These are phyloP conservation scores for Niveomyces coronatus DNA, from an alignment of 2,329 filamentous ascomycete genomes.

Conservation along the genomic window DNA sequence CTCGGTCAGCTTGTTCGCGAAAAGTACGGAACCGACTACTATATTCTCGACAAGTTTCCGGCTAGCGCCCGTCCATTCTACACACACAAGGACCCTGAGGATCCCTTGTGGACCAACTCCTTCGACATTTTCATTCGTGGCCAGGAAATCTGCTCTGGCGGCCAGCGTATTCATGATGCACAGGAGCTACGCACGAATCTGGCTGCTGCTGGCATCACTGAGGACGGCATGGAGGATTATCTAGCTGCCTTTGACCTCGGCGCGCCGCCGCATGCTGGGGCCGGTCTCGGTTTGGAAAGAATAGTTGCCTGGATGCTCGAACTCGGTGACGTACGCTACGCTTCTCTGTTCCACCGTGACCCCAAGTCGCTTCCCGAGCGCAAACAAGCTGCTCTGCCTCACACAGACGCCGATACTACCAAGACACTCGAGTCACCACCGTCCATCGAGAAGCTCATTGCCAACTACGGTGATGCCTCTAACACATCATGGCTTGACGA, in stretches of 20 bases:
- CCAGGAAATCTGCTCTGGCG: constrained; percentile 85
- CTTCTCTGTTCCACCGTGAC: constrained; percentile 78
- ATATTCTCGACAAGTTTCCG: constrained; percentile 90
- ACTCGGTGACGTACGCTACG: constrained; percentile 80
- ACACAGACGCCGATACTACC: constrained; percentile 75
- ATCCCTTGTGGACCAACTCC: constrained; percentile 71
- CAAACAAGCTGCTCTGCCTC: constrained; percentile 54
- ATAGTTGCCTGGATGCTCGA: constrained; percentile 78
- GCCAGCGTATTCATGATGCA: constrained; percentile 83
- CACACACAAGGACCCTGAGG: constrained; percentile 69
- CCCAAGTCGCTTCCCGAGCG: constrained; percentile 73
- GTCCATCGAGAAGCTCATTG: constrained; percentile 75
- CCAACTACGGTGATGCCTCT: constrained; percentile 89
- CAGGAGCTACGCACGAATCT: constrained; percentile 67
- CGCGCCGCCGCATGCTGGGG: constrained; percentile 80
- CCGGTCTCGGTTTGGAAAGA: constrained; percentile 82
- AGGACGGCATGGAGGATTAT: constrained; percentile 82
- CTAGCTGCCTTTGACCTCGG: constrained; percentile 81
- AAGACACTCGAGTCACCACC: constrained; percentile 48
- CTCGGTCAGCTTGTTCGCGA: constrained; percentile 77
- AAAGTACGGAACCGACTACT: constrained; percentile 83
- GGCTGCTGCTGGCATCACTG: constrained; percentile 63
- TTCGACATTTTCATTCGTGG: constrained; percentile 93
- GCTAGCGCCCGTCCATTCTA: constrained; percentile 79
- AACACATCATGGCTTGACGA: constrained; percentile 92